Base-by-base conservation (phyloP, 2,329 filamentous ascomycete species). In the Didymella sp. region DNA sequence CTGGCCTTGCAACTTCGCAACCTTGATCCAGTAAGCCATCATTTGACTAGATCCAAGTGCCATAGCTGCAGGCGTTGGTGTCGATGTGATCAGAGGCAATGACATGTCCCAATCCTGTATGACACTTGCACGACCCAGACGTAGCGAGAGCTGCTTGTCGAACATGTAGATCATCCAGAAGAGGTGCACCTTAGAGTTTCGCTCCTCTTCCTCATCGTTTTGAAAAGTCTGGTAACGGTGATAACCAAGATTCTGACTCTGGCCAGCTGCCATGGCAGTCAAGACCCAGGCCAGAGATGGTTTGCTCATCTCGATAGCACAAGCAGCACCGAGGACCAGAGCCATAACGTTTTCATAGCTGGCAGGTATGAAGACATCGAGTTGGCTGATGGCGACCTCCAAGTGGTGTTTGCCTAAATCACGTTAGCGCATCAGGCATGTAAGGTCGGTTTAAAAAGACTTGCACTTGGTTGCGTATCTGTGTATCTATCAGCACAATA, bases 71-170 rank as follows among this genome's bases (percentile, higher is more conserved):
- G 55, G 48, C 2, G 48, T 51, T 9, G 58, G 41, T 27, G 51
- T 56, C 3, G 59, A 55, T 8, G 49, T 40, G 15, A 62, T 58
- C 35, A 66, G 65, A 6, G 63, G 72, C 13, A 73, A 49, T 8
- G 66, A 72, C 44, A 77, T 75, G 31, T 78, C 76, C 66, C 73
- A 77, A 42, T 78, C 76, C 49, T 77, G 76, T 24, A 77, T 71
- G 9, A 67, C 57, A 15, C 73, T 70, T 7, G 76, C 73, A 6
- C 74, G 71, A 13, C 76, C 76, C 9, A 77, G 53, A 11, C 73
- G 68, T 7, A 78, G 63, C 1, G 75, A 76, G 8, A 78, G 64
- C 6, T 67, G 74, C 56, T 76, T 78, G 51, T 78, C 76, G 42
- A 76, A 67, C 50, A 73, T 66, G 47, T 77, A 78, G 4, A 76